These are phyloP conservation scores for Epichloe typhina DNA, from an alignment of 2,329 filamentous ascomycete species.

Conservation along the genomic window DNA sequence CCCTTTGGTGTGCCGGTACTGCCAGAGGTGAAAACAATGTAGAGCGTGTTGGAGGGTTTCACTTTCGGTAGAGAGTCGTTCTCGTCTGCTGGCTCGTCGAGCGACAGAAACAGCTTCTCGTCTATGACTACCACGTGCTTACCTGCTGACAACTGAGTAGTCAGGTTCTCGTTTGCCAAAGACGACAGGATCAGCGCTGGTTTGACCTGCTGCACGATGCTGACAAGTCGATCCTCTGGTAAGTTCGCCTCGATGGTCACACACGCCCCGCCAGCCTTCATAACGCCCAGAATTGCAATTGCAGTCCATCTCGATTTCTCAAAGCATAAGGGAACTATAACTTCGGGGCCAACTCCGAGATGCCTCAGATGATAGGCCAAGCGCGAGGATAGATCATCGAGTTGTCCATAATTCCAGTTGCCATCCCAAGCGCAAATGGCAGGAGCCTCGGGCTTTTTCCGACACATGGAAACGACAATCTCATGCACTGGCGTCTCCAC, in stretches of 20 bases:
- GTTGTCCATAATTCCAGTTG: constrained; percentile 24
- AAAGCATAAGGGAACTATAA: constrained; percentile 4
- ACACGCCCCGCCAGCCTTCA: constrained; percentile 5
- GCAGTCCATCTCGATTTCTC: constrained; percentile 7
- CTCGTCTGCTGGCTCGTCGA: not conserved
- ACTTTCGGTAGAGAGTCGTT: constrained; percentile 3
- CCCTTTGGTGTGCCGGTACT: constrained; percentile 35
- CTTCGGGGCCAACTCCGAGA: constrained; percentile 2
- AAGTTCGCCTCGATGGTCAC: constrained; percentile 8
- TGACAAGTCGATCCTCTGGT: constrained; percentile 8
- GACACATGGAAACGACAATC: not conserved
- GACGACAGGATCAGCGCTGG: constrained; percentile 11
- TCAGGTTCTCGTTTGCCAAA: constrained; percentile 3
- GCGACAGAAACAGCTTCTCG: not conserved
- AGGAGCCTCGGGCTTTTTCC: constrained; percentile 3
- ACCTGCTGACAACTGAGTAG: constrained; percentile 1
- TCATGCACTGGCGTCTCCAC: constrained; percentile 5
- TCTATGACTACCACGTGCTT: constrained; percentile 1
- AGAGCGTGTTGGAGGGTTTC: constrained; percentile 6
- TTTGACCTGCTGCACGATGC: constrained; percentile 9
- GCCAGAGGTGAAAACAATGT: constrained; percentile 39
- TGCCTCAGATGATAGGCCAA: constrained; percentile 6
- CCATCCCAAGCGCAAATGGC: constrained; percentile 20
- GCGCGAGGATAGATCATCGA: constrained; percentile 9
- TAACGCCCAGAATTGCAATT: constrained; percentile 4